phyloP scores from a whole-genome alignment of 2,329 filamentous ascomycete species.

The Daldinia eschscholtzii region DNA sequence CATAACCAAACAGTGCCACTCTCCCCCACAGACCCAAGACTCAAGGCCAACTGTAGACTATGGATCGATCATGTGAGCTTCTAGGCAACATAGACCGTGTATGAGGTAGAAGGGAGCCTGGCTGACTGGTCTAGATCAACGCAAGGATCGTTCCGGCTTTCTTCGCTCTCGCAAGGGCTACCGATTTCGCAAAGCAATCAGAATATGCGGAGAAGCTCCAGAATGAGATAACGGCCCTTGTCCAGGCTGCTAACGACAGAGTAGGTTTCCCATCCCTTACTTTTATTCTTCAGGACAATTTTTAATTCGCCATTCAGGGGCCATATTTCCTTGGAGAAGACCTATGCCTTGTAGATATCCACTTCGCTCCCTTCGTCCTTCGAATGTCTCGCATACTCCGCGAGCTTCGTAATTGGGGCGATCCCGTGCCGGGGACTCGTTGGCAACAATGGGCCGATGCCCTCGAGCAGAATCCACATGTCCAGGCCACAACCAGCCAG shows the following conservation, averaged over 20 bases:
- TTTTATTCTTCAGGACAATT: background rate
- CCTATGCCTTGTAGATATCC: conserved; percentile 76
- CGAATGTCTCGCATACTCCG: conserved; percentile 75
- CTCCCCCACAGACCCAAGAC: conserved; percentile 73
- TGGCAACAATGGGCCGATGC: conserved; percentile 79
- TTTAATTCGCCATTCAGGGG: conserved; percentile 57
- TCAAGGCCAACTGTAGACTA: conserved; percentile 79
- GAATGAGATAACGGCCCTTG: conserved; percentile 68
- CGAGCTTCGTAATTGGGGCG: conserved; percentile 75
- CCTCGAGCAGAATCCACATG: conserved; percentile 72
- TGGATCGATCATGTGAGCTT: conserved; percentile 82
- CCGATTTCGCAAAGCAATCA: conserved; percentile 69
- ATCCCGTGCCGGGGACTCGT: conserved; percentile 71
- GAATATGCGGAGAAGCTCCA: conserved; percentile 72
- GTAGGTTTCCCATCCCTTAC: conserved; percentile 45
- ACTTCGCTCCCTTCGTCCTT: conserved; percentile 81
- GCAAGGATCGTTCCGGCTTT: conserved; percentile 81
- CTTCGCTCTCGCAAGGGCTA: conserved; percentile 77
- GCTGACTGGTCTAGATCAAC: conserved; percentile 70
- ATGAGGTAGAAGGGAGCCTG: background rate
- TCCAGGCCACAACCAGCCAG: conserved; percentile 75
- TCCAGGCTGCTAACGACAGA: conserved; percentile 62
- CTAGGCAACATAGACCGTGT: background rate
- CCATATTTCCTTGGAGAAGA: conserved; percentile 74
- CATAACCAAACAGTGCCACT: conserved; percentile 70